phyloP scores from a whole-genome alignment of 805 yeast genomes.

The Ogataea wickerhamii region DNA sequence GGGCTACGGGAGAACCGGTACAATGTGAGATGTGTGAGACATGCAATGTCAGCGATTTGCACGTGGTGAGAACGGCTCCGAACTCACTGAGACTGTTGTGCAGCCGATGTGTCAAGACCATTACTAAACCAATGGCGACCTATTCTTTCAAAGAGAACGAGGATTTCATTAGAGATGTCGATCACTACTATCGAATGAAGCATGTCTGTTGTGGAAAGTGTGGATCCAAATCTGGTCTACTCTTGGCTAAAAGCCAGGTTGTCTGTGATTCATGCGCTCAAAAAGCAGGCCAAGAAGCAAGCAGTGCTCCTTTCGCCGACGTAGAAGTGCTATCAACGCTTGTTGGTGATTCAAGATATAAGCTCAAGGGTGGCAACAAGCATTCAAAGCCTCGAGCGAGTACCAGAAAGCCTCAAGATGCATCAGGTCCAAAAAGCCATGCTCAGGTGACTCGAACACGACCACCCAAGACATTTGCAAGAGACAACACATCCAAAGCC shows the following conservation, averaged over 20 bases:
- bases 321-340: background rate
- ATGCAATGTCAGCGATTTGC: constrained; percentile 8
- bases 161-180: constrained; percentile 9
- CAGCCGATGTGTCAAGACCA: constrained; percentile 3
- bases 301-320: background rate
- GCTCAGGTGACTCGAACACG: background rate
- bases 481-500: background rate
- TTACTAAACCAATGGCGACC: constrained; percentile 1
- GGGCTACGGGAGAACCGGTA: background rate
- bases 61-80: constrained; percentile 7
- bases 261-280: constrained; percentile 3
- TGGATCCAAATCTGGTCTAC: background rate
- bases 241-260: background rate
- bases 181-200: constrained; percentile 4
- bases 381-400: constrained; percentile 1
- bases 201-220: constrained; percentile 2
- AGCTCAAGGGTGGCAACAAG: background rate
- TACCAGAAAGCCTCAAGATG: too few relatives aligned
- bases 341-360: background rate
- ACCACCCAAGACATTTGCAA: background rate
- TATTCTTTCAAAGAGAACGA: constrained; percentile 3
- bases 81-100: constrained; percentile 5
- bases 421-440: background rate
- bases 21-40: constrained; percentile 7
- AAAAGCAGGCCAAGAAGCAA: too few relatives aligned